Conservation (phyloP, 2,329 filamentous ascomycete species). For the Rugonectria rugulosa region DNA sequence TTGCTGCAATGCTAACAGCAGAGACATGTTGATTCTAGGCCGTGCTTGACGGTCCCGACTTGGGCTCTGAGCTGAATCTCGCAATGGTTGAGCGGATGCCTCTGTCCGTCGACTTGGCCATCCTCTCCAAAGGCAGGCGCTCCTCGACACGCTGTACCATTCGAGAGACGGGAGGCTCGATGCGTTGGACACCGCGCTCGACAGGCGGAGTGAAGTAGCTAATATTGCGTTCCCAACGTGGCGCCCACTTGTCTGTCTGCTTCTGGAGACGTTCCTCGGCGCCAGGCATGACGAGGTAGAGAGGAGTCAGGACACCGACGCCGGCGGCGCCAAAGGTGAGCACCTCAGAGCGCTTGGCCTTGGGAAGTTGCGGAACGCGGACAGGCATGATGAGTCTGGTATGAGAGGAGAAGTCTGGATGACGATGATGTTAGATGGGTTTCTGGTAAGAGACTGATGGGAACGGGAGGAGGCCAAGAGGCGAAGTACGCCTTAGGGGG, state of each 20-base stretch:
- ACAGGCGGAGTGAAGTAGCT: conserved; percentile 59
- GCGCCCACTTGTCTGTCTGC: conserved; percentile 65
- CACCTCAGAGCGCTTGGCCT: conserved; percentile 56
- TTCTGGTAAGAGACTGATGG: neutral
- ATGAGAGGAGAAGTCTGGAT: neutral
- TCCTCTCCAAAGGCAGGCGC: conserved; percentile 57
- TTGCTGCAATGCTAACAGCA: neutral
- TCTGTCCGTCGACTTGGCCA: conserved; percentile 57
- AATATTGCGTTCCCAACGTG: conserved; percentile 66
- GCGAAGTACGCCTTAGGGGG: no score
- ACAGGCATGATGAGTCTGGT: conserved; percentile 54
- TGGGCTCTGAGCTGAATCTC: conserved; percentile 44
- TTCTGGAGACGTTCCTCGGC: conserved; percentile 61
- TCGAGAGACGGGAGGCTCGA: conserved; percentile 56
- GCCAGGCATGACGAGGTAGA: conserved; percentile 65
- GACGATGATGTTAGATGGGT: neutral
- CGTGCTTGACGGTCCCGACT: conserved; percentile 15
- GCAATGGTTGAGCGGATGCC: conserved; percentile 57
- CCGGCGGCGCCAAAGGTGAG: conserved; percentile 63
- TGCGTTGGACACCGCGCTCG: conserved; percentile 55
- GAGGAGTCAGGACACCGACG: conserved; percentile 60
- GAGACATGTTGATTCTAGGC: no score
- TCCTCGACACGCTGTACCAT: conserved; percentile 56
- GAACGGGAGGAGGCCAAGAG: no score
- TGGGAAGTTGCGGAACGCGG: conserved; percentile 56